Evolutionary conservation across 495 filamentous ascomycete species (phyloP).

Genomic region (Bacidia rubella): DNA sequence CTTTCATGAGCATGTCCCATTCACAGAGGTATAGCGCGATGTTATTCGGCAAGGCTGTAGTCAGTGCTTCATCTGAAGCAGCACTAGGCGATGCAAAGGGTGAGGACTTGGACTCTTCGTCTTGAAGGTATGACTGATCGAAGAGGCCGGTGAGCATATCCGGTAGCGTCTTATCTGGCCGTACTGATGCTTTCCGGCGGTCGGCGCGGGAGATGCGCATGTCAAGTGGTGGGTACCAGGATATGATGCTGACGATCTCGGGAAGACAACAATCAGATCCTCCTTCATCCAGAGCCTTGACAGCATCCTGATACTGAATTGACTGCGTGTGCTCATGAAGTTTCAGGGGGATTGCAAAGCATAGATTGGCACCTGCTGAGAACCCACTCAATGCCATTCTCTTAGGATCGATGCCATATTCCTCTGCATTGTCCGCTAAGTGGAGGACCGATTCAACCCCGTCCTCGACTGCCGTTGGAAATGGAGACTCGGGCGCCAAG

Average conservation of each 20-base stretch:
- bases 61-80: conserved; percentile 39
- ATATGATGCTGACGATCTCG: conserved; percentile 43
- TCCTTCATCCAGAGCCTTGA: not conserved
- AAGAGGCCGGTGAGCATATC: conserved; percentile 69
- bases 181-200: conserved; percentile 50
- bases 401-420: conserved; percentile 42
- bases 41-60: conserved; percentile 41
- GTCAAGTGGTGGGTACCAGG: conserved; percentile 78
- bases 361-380: conserved; percentile 76
- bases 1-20: conserved; percentile 77
- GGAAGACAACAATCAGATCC: not conserved
- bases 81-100: conserved; percentile 52
- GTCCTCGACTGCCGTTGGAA: conserved; percentile 66
- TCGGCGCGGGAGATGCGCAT: conserved; percentile 62
- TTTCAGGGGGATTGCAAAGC: conserved; percentile 64
- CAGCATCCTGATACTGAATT: conserved; percentile 1
- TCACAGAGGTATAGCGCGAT: conserved; percentile 73
- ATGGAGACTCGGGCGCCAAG: conserved; percentile 63
- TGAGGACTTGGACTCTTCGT: conserved; percentile 34
- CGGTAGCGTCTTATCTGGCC: conserved; percentile 61
- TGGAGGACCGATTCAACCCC: conserved; percentile 57
- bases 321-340: conserved; percentile 32
- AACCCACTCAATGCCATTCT: conserved; percentile 71
- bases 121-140: conserved; percentile 64
- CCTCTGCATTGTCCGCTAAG: conserved; percentile 43